Evolutionary conservation across 139 green algal species (phyloP), one percentile per base, ranked within the genome.

Genomic region (Bryopsis sp.): DNA sequence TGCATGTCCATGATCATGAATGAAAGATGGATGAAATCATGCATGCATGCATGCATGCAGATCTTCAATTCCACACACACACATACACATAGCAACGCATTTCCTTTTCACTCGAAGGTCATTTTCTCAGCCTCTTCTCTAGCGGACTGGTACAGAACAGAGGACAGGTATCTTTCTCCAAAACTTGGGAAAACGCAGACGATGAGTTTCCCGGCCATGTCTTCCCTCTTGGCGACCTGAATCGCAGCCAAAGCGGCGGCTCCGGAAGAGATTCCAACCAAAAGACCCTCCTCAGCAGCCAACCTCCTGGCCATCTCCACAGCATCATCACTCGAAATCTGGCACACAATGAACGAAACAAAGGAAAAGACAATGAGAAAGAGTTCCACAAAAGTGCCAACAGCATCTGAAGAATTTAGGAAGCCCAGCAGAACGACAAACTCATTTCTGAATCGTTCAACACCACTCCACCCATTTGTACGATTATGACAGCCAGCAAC

Each of bases 91-190:
- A 26, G 11, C 43, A 11, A 19, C 43, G 11, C 15, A 11, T 54
- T 54, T 19, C 43, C 43, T 54, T 32, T 15, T 28, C n/a, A 36
- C 59, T 85, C 71, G 61, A 90, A 92, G 7, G 81, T 90, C 88
- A 96, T 95, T 43, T 82, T 84, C 80, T 91, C 78, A 3, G 83
- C 84, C 72, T 96, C 90, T n/a, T 91, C 84, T 2, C 89, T 72
- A 39, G 94, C 80, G 2, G 31, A 48, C 69, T 89, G 72, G 80
- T 96, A 98, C 33, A 97, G 84, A 31, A 89, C 90, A 22, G 80
- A 88, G 0, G 82, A 91, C 62, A 98, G 81, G 79, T 96, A 97
- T 4, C 88, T 75, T 80, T 95, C 88, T 1, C 89, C 93, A 70
- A 97, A 97, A 48, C 76, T 90, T 26, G 94, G 93, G 65, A 98